Evolutionary conservation across 179 eudicot genomes (phyloP).

Genomic region (Beta macrorhiza): DNA sequence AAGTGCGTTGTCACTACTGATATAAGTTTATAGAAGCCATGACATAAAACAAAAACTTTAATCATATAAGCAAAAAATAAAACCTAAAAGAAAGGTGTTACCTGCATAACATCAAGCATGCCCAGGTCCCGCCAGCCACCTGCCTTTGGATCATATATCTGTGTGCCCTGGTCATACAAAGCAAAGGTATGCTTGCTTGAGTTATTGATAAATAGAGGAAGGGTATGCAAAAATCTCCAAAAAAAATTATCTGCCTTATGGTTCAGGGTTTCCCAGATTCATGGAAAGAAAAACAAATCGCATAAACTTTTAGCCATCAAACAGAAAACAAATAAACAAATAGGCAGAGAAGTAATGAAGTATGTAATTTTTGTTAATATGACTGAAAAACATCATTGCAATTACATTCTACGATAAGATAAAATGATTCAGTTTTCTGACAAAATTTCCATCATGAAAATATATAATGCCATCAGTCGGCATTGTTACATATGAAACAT

Average conservation of each 20-base stretch:
- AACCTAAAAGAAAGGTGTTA: constrained; percentile 20
- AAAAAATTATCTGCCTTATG: not conserved
- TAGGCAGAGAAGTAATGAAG: not conserved
- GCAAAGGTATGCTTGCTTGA: constrained; percentile 23
- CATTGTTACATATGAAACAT: too few species aligned
- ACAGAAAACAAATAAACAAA: not conserved
- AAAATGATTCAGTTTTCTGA: not conserved
- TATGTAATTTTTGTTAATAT: not conserved
- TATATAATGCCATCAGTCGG: too few species aligned
- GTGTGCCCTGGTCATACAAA: constrained; percentile 74
- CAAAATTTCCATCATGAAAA: not conserved
- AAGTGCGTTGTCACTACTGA: constrained; percentile 16
- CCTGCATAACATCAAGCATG: constrained; percentile 99
- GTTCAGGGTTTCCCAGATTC: not conserved
- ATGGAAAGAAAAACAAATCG: not conserved
- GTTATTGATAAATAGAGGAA: not conserved
- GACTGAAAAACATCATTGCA: not conserved
- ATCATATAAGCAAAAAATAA: not conserved
- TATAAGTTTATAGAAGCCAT: not conserved
- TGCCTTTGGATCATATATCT: constrained; percentile 96
- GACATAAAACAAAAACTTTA: not conserved
- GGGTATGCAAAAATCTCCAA: not conserved
- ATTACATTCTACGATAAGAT: not conserved
- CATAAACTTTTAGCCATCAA: not conserved
- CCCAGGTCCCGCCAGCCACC: constrained; percentile 99